A percentile compares a stretch with the other conserved stretches of the same genome.
Conservation (phyloP, 768 basidiomycete genomes). For the Cystofilobasidium macerans region DNA sequence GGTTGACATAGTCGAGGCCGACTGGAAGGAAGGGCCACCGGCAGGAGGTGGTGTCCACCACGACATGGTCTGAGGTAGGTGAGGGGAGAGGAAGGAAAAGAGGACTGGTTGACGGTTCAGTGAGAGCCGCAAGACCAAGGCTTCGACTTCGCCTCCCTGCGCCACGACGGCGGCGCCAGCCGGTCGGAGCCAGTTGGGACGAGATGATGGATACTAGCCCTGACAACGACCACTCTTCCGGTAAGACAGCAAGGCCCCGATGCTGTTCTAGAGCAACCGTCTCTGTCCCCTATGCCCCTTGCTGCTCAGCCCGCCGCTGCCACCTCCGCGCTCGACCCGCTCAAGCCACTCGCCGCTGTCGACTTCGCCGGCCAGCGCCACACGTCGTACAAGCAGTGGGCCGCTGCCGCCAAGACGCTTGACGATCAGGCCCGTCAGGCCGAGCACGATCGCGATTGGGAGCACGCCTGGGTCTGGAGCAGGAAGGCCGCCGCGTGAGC, state of each 20-base stretch:
- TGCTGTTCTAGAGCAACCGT: too few relatives aligned
- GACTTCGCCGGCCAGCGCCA: neutral
- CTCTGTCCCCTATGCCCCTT: neutral
- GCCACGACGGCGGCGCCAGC: too few relatives aligned
- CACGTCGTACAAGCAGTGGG: constrained; percentile 14
- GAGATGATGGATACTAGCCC: too few relatives aligned
- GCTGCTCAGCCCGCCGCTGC: neutral
- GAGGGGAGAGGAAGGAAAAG: too few relatives aligned
- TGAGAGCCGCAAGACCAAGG: too few relatives aligned
- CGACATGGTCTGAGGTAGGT: neutral
- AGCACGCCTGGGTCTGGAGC: constrained; percentile 16
- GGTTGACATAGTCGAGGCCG: neutral
- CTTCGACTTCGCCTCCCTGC: too few relatives aligned
- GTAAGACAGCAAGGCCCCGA: too few relatives aligned
- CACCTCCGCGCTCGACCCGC: constrained; percentile 14
- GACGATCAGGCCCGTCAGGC: constrained; percentile 1
- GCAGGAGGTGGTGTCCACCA: neutral
- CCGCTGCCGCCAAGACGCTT: neutral
- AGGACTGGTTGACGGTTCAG: too few relatives aligned
- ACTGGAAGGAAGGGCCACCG: neutral
- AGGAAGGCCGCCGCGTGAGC: constrained; percentile 24
- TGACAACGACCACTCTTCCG: too few relatives aligned
- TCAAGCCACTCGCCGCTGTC: constrained; percentile 16
- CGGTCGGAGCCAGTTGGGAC: too few relatives aligned
- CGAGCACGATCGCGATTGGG: constrained; percentile 3